A percentile compares a stretch with the other conserved stretches of the same genome.
These are phyloP conservation scores for Eucommia ulmoides DNA, from an alignment of 257 asterid species.

Conservation along the genomic window DNA sequence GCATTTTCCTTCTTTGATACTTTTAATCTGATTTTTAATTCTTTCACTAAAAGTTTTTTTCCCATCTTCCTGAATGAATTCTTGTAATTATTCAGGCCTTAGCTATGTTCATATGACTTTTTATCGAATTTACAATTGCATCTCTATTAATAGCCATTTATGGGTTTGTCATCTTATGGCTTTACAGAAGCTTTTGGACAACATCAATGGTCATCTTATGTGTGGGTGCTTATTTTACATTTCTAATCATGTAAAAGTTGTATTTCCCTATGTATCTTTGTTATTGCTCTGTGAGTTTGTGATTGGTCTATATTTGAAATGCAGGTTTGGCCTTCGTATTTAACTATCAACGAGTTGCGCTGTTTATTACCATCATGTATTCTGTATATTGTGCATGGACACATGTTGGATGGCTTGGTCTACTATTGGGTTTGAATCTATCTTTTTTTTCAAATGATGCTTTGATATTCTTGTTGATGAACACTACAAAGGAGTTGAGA, in stretches of 20 bases:
- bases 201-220: slow-evolving; percentile 40
- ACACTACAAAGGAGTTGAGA: no score
- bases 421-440: slow-evolving; percentile 58
- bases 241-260: slow-evolving; percentile 9
- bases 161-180: slow-evolving; percentile 49
- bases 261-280: slow-evolving; percentile 1
- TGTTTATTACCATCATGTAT: slow-evolving; percentile 49
- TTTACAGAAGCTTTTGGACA: slow-evolving; percentile 88
- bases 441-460: slow-evolving; percentile 83
- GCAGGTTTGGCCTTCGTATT: slow-evolving; percentile 57
- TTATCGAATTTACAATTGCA: slow-evolving; percentile 54
- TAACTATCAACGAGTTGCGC: slow-evolving; percentile 56
- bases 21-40: slow-evolving; percentile 7
- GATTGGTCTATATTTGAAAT: slow-evolving; percentile 13
- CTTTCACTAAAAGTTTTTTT: no score
- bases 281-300: slow-evolving; percentile 11
- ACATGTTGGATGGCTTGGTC: slow-evolving; percentile 76
- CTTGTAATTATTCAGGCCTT: no score
- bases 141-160: slow-evolving; percentile 32
- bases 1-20: background rate
- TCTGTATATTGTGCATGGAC: slow-evolving; percentile 73
- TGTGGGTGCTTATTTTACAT: slow-evolving; percentile 44
- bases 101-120: slow-evolving; percentile 42
- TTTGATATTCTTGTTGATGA: slow-evolving; percentile 54
- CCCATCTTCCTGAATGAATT: no score